Conservation (phyloP, 2,329 filamentous ascomycete species). For the Curvularia sp. region DNA sequence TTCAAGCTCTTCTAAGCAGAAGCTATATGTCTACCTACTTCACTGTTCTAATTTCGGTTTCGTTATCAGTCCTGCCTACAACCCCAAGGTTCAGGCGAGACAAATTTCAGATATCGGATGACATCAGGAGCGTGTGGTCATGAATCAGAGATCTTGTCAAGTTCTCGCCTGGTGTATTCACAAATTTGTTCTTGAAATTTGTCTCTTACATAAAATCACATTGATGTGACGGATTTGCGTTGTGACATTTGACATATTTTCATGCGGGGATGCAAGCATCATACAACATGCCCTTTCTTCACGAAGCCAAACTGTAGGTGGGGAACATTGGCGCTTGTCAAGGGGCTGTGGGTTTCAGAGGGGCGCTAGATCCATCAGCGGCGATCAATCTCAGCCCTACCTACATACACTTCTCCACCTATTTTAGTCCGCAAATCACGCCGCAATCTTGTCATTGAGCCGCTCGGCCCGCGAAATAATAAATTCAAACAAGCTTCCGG, state of each 20-base stretch:
- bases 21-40: not conserved
- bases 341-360: not conserved
- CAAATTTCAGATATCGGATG: not conserved
- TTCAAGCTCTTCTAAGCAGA: not conserved
- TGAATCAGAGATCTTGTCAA: not conserved
- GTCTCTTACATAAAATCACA: not conserved
- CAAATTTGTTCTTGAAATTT: not conserved
- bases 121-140: not conserved
- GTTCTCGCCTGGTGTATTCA: not conserved
- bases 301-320: not conserved
- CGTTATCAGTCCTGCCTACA: not conserved
- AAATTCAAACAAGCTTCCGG: not conserved
- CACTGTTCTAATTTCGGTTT: not conserved
- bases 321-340: not conserved
- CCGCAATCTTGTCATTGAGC: not conserved
- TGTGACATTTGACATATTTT: not conserved
- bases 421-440: not conserved
- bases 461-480: not conserved
- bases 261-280: not conserved
- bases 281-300: not conserved
- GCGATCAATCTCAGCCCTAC: not conserved
- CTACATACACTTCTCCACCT: not conserved
- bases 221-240: not conserved
- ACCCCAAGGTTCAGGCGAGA: not conserved
- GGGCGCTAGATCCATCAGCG: not conserved